Evolutionary conservation across 1,284 basidiomycete species (phyloP).

Genomic region (Rhodotorula sp.): DNA sequence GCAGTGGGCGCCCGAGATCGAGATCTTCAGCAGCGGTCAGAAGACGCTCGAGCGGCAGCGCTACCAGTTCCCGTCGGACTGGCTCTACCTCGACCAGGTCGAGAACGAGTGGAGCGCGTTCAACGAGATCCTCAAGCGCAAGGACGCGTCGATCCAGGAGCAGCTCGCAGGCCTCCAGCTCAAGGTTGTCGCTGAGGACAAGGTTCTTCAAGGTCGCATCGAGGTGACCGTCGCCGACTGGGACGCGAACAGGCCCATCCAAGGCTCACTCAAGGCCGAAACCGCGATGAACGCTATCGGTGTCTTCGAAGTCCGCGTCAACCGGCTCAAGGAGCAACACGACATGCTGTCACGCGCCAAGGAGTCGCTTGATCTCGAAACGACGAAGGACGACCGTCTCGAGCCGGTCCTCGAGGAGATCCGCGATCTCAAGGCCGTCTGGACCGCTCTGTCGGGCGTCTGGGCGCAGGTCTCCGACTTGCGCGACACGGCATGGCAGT

Average conservation of each 20-base stretch:
- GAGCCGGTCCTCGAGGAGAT: conserved; percentile 93
- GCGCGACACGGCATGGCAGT: conserved; percentile 84
- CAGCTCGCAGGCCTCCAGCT: conserved; percentile 93
- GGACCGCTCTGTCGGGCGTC: conserved; percentile 96
- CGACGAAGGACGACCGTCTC: conserved; percentile 82
- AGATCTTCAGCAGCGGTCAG: conserved; percentile 87
- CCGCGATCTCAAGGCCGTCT: conserved; percentile 93
- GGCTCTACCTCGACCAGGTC: conserved; percentile 97
- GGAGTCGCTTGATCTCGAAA: conserved; percentile 91
- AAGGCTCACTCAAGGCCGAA: conserved; percentile 92
- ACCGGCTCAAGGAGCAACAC: conserved; percentile 85
- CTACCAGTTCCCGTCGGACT: conserved; percentile 94
- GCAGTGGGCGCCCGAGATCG: conserved; percentile 96
- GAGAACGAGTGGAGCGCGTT: conserved; percentile 98
- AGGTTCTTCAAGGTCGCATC: conserved; percentile 92
- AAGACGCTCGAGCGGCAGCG: conserved; percentile 95
- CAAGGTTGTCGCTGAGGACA: conserved; percentile 99
- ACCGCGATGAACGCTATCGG: conserved; percentile 93
- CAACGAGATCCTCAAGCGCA: conserved; percentile 94
- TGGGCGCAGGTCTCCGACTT: conserved; percentile 92
- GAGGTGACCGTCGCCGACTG: conserved; percentile 85
- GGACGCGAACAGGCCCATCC: conserved; percentile 93
- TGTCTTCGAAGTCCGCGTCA: conserved; percentile 86
- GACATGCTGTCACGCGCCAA: conserved; percentile 92
- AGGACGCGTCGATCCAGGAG: conserved; percentile 97